Evolutionary conservation across 192 early-diverging fungal species (phyloP).

Genomic region (Dispira simplex): DNA sequence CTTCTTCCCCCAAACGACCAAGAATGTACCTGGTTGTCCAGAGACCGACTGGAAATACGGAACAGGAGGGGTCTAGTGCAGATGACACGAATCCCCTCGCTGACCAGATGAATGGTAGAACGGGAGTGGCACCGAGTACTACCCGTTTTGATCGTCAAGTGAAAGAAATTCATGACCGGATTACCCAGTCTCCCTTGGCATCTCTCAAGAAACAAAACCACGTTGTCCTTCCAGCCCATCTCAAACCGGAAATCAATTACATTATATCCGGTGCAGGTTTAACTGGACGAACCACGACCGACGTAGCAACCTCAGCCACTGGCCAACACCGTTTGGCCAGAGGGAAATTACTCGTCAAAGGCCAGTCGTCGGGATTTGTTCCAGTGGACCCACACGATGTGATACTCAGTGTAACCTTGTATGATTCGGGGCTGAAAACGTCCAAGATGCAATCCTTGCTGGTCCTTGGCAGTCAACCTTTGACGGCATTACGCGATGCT

Average conservation of each 20-base stretch:
- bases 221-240: slow-evolving; percentile 26
- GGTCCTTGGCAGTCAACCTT: slow-evolving; percentile 49
- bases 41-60: background rate
- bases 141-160: background rate
- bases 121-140: background rate
- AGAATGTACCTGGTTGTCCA: background rate
- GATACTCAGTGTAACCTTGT: slow-evolving; percentile 44
- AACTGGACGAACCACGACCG: background rate
- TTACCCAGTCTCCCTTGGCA: slow-evolving; percentile 27
- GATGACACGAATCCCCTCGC: background rate
- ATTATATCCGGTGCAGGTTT: slow-evolving; percentile 12
- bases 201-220: slow-evolving; percentile 29
- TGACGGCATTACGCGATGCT: slow-evolving; percentile 49
- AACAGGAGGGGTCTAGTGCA: background rate
- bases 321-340: slow-evolving; percentile 11
- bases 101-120: background rate
- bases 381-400: slow-evolving; percentile 32
- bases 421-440: slow-evolving; percentile 33
- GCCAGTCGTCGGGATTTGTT: slow-evolving; percentile 12
- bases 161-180: slow-evolving; percentile 12
- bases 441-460: slow-evolving; percentile 41
- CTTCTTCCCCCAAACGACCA: background rate
- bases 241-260: slow-evolving; percentile 32
- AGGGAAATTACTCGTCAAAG: slow-evolving; percentile 18
- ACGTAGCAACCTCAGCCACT: background rate